Conservation (phyloP, 352 stramenopile genomes). For the Phytophthora hibernalis region DNA sequence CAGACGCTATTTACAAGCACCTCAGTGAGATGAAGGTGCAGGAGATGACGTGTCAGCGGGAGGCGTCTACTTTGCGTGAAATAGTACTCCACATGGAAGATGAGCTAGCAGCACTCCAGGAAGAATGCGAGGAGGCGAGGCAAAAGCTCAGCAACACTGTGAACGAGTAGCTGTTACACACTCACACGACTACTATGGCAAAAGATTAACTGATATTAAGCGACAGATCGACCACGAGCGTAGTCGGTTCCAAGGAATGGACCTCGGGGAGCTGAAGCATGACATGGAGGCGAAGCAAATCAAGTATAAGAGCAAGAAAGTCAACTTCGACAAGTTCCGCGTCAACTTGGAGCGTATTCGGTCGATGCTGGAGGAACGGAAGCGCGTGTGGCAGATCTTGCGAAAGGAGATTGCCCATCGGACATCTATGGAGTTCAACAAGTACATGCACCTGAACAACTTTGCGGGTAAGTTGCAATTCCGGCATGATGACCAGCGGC, state of each 20-base stretch:
- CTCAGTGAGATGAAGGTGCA: constrained; percentile 78
- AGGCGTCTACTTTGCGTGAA: too few relatives aligned
- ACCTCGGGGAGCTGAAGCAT: constrained; percentile 83
- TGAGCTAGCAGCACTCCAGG: constrained; percentile 51
- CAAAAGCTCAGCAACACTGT: constrained; percentile 70
- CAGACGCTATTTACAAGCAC: constrained; percentile 75
- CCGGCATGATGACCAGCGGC: constrained; percentile 71
- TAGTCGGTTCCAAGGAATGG: too few relatives aligned
- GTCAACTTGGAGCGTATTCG: constrained; percentile 52
- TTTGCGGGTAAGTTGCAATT: constrained; percentile 89
- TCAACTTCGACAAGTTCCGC: constrained; percentile 47
- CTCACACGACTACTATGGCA: constrained; percentile 82
- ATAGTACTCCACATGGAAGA: constrained; percentile 63
- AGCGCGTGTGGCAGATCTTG: constrained; percentile 77
- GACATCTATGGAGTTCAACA: constrained; percentile 86
- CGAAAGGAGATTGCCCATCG: constrained; percentile 82
- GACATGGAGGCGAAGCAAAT: constrained; percentile 69
- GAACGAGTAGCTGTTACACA: constrained; percentile 71
- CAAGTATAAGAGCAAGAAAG: constrained; percentile 43
- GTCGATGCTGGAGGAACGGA: constrained; percentile 65
- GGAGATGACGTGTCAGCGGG: constrained; percentile 68
- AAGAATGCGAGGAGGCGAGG: constrained; percentile 67
- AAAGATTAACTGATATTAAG: constrained; percentile 81
- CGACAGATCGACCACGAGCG: too few relatives aligned
- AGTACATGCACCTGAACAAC: constrained; percentile 90